Base-by-base conservation (phyloP, 331 rosid genomes). In the Spiraea crenata region DNA sequence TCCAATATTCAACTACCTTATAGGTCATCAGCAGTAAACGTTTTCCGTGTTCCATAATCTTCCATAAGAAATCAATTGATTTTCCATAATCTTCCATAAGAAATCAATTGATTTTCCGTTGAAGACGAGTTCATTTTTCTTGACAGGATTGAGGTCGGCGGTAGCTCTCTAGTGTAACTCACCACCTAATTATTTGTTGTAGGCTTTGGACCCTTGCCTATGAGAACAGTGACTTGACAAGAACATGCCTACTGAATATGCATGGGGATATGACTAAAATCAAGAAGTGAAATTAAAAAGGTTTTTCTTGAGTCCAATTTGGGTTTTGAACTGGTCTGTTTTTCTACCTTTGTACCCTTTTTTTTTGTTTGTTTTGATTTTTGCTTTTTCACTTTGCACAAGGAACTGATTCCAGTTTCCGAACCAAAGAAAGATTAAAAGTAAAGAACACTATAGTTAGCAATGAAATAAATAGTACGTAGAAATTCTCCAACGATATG, bases 141-240 rank as follows among this genome's bases (percentile, higher is more conserved):
- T 49, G 56, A 66, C 42, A 44, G 15, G n/a, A n/a, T 38, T 54
- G 49, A 20, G 73, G 15, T 76, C 50, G 71, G 48, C 51, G 17
- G 80, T 73, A 71, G 47, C 69, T 76, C n/a, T 84, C 88, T 44
- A 75, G 72, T 34, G 82, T 67, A 68, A 83, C 87, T 35, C 25
- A 25, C 73, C 79, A 83, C 86, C 88, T 62, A 86, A 80, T 77
- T 9, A 19, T 17, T 67, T 47, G 72, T 61, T 48, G 48, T 60
- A 13, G 48, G 41, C 73, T 14, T 65, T 62, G 52, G 46, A 51
- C 55, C 52, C 60, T 25, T 25, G 31, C 49, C 45, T 50, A 49
- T 35, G 15, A 37, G 0, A 2, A 40, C 10, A 62, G 67, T 9
- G 41, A 25, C 16, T 9, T 16, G 67, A 17, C 5, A 40, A 9